These are phyloP conservation scores for Peniophora sp. DNA, from an alignment of 1,284 basidiomycete genomes.

Conservation along the genomic window DNA sequence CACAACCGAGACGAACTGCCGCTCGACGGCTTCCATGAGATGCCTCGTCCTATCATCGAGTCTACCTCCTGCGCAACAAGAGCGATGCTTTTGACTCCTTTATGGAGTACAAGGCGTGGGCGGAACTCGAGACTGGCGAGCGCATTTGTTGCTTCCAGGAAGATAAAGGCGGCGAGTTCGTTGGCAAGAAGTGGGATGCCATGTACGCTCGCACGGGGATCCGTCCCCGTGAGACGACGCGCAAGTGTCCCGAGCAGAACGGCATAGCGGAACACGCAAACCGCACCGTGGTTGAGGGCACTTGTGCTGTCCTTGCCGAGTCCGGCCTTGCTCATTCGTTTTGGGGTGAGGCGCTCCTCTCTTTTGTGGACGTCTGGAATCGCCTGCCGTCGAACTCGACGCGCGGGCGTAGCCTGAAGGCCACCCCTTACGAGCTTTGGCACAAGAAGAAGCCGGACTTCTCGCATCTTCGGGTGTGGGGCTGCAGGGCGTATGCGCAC, in stretches of 20 bases:
- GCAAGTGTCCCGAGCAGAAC: conserved; percentile 11
- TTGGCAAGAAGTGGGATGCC: neutral
- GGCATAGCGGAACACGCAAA: conserved; percentile 10
- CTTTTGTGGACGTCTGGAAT: conserved; percentile 6
- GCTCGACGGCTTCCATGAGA: too few relatives aligned
- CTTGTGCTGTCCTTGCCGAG: conserved; percentile 6
- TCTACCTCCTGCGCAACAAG: conserved; percentile 3
- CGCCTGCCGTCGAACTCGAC: conserved; percentile 5
- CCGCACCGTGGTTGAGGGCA: conserved; percentile 8
- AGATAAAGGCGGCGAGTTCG: neutral
- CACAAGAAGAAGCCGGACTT: neutral
- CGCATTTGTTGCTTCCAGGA: neutral
- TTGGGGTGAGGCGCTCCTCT: conserved; percentile 14
- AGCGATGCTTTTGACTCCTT: conserved; percentile 2
- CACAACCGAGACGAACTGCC: too few relatives aligned
- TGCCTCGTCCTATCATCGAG: conserved; percentile 1
- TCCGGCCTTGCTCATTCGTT: conserved; percentile 9
- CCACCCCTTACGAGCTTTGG: neutral
- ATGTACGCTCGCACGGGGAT: neutral
- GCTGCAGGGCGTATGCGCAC: conserved; percentile 26
- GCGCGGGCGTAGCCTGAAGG: neutral
- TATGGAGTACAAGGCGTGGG: conserved; percentile 6
- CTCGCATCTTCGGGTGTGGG: conserved; percentile 15
- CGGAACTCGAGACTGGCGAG: conserved; percentile 6
- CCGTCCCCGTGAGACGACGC: neutral